A percentile compares a stretch with the other conserved stretches of the same genome.
These are phyloP conservation scores for Stramenopiles sp. DNA, from an alignment of 352 stramenopile genomes.

Conservation along the genomic window DNA sequence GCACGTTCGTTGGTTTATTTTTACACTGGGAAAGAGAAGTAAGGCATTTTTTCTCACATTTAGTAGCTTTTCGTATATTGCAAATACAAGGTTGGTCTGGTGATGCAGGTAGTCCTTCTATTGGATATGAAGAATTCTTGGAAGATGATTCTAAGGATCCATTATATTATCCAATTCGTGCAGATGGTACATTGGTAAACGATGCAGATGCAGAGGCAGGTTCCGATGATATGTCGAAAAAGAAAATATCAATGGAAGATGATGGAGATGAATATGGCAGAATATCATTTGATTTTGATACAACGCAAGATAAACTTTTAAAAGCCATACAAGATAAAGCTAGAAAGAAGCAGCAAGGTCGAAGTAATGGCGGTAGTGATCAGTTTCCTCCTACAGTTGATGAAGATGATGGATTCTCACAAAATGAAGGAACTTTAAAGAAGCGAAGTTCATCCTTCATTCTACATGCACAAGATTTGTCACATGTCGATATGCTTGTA, in stretches of 20 bases:
- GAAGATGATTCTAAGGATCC: not conserved
- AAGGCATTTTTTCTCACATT: not conserved
- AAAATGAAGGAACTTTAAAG: too few species aligned
- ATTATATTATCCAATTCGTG: not conserved
- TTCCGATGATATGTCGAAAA: not conserved
- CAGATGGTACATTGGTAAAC: not conserved
- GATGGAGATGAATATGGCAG: not conserved
- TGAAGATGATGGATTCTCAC: not conserved
- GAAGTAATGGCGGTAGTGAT: not conserved
- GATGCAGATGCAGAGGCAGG: not conserved
- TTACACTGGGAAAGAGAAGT: not conserved
- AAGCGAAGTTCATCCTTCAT: too few species aligned
- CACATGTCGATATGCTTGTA: not conserved
- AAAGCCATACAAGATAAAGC: not conserved
- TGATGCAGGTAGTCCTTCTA: not conserved
- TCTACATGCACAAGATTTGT: too few species aligned
- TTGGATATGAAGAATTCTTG: not conserved
- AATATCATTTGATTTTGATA: not conserved
- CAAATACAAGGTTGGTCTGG: not conserved
- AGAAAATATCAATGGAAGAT: not conserved
- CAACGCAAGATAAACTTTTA: not conserved
- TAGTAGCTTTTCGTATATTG: not conserved
- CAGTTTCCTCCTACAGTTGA: not conserved
- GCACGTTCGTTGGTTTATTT: not conserved
- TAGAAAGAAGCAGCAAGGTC: not conserved